These are phyloP conservation scores for Phaeosphaeria sp. DNA, from an alignment of 2,329 filamentous ascomycete species.

Conservation along the genomic window DNA sequence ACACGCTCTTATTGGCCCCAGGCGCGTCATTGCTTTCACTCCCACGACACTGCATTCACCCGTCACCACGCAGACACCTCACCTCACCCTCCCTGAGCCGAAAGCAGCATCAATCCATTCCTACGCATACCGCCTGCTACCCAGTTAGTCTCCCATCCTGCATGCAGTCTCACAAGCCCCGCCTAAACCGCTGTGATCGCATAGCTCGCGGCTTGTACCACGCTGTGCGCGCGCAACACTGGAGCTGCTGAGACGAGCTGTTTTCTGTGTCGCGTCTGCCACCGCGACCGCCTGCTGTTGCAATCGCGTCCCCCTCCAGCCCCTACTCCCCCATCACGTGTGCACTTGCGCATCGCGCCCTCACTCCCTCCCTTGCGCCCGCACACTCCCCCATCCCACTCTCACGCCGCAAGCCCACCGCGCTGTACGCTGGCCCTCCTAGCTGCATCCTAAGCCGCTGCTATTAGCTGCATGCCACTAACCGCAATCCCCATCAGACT, in stretches of 20 bases:
- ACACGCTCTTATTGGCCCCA: conserved; percentile 20
- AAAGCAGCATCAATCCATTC: conserved; percentile 12
- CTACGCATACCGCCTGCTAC: conserved; percentile 14
- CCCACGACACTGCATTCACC: conserved; percentile 5
- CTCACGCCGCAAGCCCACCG: conserved; percentile 9
- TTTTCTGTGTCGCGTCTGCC: too few species aligned
- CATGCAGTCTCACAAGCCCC: conserved; percentile 20
- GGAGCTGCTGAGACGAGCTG: background rate
- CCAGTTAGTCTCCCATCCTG: conserved; percentile 16
- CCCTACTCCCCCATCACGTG: background rate
- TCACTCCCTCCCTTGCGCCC: conserved; percentile 22
- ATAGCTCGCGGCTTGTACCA: background rate
- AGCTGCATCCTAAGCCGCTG: conserved; percentile 23
- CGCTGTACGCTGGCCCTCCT: conserved; percentile 15
- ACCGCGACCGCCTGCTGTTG: background rate
- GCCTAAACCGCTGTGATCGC: conserved; percentile 6
- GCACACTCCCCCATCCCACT: conserved; percentile 12
- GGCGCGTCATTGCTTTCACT: conserved; percentile 21
- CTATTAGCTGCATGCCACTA: conserved; percentile 42
- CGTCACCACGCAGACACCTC: conserved; percentile 2
- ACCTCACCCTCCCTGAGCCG: conserved; percentile 16
- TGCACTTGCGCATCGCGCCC: conserved; percentile 5
- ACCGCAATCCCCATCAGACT: conserved; percentile 34
- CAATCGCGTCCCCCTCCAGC: background rate
- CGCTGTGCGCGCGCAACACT: background rate